These are phyloP conservation scores for Lipomyces kockii DNA, from an alignment of 805 yeast species.

Conservation along the genomic window DNA sequence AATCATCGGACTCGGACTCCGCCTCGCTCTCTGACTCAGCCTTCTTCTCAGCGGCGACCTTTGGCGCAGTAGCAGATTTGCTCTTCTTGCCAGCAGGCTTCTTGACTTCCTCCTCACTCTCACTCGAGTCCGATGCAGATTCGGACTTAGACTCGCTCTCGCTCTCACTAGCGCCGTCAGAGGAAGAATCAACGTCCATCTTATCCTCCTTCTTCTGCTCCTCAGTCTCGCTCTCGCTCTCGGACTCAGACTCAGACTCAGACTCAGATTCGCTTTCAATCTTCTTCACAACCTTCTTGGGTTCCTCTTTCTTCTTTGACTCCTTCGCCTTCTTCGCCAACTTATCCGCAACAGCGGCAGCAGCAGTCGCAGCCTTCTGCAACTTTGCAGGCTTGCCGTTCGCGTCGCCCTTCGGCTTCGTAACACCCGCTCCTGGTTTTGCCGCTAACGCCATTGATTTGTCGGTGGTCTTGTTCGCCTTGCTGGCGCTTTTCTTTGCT, in stretches of 20 bases:
- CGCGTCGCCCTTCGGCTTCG: constrained; percentile 37
- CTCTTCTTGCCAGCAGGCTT: constrained; percentile 15
- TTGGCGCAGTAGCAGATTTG: constrained; percentile 19
- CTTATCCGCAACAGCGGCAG: constrained; percentile 44
- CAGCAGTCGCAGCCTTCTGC: constrained; percentile 39
- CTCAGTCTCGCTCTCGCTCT: constrained; percentile 4
- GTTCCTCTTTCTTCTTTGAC: constrained; percentile 38
- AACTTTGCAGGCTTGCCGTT: constrained; percentile 32
- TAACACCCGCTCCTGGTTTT: constrained; percentile 34
- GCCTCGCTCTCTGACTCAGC: too few species aligned
- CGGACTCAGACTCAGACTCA: constrained; percentile 34
- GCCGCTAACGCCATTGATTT: constrained; percentile 32
- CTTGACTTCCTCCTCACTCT: constrained; percentile 32
- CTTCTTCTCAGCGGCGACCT: background rate
- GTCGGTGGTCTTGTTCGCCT: background rate
- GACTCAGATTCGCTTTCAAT: constrained; percentile 34
- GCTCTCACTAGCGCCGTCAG: constrained; percentile 11
- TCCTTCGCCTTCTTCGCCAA: constrained; percentile 41
- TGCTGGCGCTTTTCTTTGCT: constrained; percentile 5
- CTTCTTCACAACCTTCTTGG: constrained; percentile 1
- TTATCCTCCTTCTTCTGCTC: constrained; percentile 23
- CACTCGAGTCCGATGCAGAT: constrained; percentile 17
- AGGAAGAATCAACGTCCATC: constrained; percentile 17
- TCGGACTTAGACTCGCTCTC: constrained; percentile 36
- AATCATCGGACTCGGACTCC: constrained; percentile 42